Evolutionary conservation across 2,329 filamentous ascomycete genomes (phyloP), one percentile per base, ranked within the genome.

Genomic region (Orbilia ellipsospora): DNA sequence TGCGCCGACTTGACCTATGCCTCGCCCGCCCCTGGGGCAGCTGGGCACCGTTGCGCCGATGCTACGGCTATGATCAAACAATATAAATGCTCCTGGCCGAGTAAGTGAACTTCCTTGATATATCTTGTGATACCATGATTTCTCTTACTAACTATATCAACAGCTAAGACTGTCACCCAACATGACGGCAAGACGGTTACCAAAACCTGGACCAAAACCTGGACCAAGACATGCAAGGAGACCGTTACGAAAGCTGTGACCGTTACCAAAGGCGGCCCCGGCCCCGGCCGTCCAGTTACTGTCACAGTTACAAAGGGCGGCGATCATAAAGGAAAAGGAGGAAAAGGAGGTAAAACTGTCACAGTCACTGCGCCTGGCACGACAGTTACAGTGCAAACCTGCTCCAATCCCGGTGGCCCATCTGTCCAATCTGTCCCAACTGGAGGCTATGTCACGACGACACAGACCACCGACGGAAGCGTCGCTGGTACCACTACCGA

Each of bases 71-170:
- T 60, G 51, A 42, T 70, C 5, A 56, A 28, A 4, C 52, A 63
- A n/a, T 57, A 70, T 42, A 70, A 57, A 20, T 70, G 66, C 28
- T 13, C 13, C 18, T 20, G 16, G 57, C 66, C 66, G 51, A 52
- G 66, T 70, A 61, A 45, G 44, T 8, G 28, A 28, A 23, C 12
- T 4, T 50, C 23, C 6, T 8, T 50, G 36, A 50, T 45, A 2
- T 45, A 26, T 15, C 8, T 15, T 36, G 5, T 36, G 10, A 10
- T 36, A 7, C 10, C 10, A 10, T 10, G 2, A 7, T 36, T 36
- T 36, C 5, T 10, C 31, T 10, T 10, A 10, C 31, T 36, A 36
- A 36, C 31, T 36, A 36, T 36, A 7, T 10, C 31, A 18, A 48
- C 8, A 48, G 44, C 44, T 48, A 48, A 48, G 2, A 18, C 13